A percentile compares a stretch with the other conserved stretches of the same genome.
Conservation (phyloP, 139 green algal species). For the Limnomonas spitsbergensis region DNA sequence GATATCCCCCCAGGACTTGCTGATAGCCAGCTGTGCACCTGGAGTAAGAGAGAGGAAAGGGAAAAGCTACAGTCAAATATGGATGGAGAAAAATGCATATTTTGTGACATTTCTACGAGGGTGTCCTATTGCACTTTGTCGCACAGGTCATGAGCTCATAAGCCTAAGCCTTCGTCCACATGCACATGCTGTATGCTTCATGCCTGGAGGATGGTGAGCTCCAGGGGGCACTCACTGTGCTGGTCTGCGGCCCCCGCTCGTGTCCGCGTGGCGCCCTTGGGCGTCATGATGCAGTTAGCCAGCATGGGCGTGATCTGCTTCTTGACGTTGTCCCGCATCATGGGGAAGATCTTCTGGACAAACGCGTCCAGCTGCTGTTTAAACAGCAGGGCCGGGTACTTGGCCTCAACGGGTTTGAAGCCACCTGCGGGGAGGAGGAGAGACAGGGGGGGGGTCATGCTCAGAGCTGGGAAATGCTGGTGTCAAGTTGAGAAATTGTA, state of each 20-base stretch:
- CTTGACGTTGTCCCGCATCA: slow-evolving; percentile 97
- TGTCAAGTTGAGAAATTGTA: no score
- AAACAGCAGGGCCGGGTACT: slow-evolving; percentile 98
- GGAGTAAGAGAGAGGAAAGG: neutral
- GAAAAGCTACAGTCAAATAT: no score
- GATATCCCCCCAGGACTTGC: slow-evolving; percentile 83
- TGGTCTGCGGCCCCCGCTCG: neutral
- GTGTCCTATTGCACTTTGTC: no score
- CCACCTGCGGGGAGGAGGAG: slow-evolving; percentile 28
- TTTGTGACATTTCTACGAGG: no score
- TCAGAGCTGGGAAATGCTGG: no score
- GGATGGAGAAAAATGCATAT: no score
- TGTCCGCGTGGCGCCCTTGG: slow-evolving; percentile 32
- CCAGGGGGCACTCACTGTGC: slow-evolving; percentile 14
- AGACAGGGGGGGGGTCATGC: no score
- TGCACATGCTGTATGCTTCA: no score
- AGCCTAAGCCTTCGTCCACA: no score
- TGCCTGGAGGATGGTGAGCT: no score
- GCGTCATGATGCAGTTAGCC: slow-evolving; percentile 80
- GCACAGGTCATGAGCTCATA: no score
- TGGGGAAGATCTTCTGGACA: slow-evolving; percentile 97
- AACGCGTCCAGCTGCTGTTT: slow-evolving; percentile 99
- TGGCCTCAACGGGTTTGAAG: slow-evolving; percentile 89
- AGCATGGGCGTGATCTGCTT: slow-evolving; percentile 87
- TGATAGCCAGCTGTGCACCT: slow-evolving; percentile 16